phyloP scores from a whole-genome alignment of 2,329 filamentous ascomycete species.

The Purpureocillium takamizusanense region DNA sequence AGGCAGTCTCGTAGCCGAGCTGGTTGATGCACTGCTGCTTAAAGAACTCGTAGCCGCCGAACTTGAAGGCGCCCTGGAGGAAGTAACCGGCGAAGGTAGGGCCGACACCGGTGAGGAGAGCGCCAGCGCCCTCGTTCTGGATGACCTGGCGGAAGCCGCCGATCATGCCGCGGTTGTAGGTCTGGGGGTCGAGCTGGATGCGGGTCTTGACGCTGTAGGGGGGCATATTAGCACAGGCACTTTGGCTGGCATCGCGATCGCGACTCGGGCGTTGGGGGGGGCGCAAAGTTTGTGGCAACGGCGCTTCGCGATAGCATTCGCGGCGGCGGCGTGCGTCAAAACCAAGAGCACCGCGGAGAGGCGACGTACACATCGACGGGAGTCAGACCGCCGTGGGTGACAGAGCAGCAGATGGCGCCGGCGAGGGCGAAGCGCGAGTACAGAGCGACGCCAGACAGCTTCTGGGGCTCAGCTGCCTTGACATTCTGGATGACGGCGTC shows the following conservation, averaged over 20 bases:
- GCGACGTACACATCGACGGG: slow-evolving; percentile 96
- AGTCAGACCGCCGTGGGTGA: slow-evolving; percentile 94
- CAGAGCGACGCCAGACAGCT: slow-evolving; percentile 51
- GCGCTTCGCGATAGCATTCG: too few species aligned
- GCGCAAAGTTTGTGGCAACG: too few species aligned
- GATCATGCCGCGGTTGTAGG: slow-evolving; percentile 82
- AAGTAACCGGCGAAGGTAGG: slow-evolving; percentile 87
- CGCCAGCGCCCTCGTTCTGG: slow-evolving; percentile 73
- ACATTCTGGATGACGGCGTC: slow-evolving; percentile 33
- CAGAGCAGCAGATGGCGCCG: slow-evolving; percentile 93
- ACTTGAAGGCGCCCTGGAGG: slow-evolving; percentile 89
- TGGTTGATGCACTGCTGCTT: slow-evolving; percentile 82
- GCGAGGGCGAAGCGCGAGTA: slow-evolving; percentile 97
- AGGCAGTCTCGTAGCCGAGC: slow-evolving; percentile 68
- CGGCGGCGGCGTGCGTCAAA: too few species aligned
- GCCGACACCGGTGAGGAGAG: slow-evolving; percentile 76
- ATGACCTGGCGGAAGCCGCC: slow-evolving; percentile 83
- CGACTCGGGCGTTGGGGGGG: not conserved
- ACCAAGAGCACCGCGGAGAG: not conserved
- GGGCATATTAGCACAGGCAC: too few species aligned
- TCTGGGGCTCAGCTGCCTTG: slow-evolving; percentile 29
- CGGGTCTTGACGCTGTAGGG: slow-evolving; percentile 76
- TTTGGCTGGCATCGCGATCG: too few species aligned
- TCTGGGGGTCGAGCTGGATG: slow-evolving; percentile 84
- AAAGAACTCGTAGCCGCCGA: slow-evolving; percentile 94